Conservation (phyloP, 2,329 filamentous ascomycete species). For the Pseudopithomyces maydicus region DNA sequence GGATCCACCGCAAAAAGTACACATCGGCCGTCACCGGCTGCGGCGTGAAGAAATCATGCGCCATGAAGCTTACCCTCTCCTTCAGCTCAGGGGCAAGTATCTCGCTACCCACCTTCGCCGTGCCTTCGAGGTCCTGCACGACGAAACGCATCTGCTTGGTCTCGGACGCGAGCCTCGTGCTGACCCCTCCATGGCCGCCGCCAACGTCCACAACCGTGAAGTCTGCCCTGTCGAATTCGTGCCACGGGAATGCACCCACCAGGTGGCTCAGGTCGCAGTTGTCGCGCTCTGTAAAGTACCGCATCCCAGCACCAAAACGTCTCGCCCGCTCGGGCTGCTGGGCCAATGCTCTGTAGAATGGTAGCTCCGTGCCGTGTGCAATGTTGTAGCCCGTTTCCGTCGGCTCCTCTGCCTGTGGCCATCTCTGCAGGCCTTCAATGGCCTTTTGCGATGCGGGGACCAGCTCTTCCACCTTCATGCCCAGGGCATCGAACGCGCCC, state of each 20-base stretch:
- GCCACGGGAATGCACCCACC: neutral
- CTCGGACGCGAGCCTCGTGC: neutral
- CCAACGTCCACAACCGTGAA: neutral
- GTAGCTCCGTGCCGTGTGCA: neutral
- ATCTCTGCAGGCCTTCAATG: neutral
- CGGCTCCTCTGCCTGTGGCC: neutral
- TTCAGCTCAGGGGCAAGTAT: neutral
- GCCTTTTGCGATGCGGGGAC: neutral
- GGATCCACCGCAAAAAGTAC: conserved; percentile 26
- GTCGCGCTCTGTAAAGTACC: neutral
- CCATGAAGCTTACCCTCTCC: neutral
- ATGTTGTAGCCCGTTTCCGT: neutral
- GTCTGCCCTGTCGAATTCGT: neutral
- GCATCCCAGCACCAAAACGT: neutral
- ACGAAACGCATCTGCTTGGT: neutral
- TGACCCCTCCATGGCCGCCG: neutral
- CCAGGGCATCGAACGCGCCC: neutral
- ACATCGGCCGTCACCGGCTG: neutral
- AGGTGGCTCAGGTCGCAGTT: neutral
- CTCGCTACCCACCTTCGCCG: neutral
- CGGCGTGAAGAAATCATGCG: neutral
- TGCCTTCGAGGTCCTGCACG: neutral
- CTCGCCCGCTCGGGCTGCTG: neutral
- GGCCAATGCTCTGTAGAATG: neutral
- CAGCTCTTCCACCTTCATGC: neutral